These are phyloP conservation scores for Oryza longistaminata DNA, from an alignment of 176 grass and related monocot species.

Conservation along the genomic window DNA sequence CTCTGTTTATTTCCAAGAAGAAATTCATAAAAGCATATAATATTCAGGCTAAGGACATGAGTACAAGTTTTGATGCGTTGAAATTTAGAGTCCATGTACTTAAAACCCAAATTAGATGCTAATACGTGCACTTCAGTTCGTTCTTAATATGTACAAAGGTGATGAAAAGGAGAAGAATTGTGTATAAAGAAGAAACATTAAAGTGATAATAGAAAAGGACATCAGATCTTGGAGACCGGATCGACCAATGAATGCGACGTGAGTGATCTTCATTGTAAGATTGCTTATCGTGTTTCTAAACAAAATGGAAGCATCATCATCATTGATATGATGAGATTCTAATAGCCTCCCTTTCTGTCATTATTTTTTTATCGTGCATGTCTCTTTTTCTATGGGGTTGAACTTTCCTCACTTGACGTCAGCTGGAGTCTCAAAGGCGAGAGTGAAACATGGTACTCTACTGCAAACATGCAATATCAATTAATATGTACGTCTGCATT, in stretches of 20 bases:
- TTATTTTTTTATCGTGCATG: neutral
- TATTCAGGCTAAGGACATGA: no score
- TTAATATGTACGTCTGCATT: neutral
- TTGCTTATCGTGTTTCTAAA: neutral
- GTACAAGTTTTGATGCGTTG: neutral
- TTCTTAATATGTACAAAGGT: neutral
- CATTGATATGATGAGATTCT: neutral
- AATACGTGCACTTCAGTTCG: neutral
- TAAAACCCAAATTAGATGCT: neutral
- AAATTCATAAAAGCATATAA: neutral
- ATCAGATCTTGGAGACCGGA: constrained; percentile 11
- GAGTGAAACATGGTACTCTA: neutral
- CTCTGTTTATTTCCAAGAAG: neutral
- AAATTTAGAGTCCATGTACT: neutral
- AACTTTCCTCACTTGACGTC: neutral
- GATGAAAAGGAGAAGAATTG: neutral
- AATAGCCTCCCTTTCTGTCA: neutral
- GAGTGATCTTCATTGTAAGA: constrained; percentile 29
- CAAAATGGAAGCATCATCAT: constrained; percentile 30
- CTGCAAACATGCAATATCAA: neutral
- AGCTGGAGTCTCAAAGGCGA: neutral
- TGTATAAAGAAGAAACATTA: neutral
- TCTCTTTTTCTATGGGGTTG: no score
- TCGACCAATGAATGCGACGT: neutral
- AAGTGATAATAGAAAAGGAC: neutral